These are phyloP conservation scores for Fusarium sulawesiense DNA, from an alignment of 2,329 filamentous ascomycete species.

Conservation along the genomic window DNA sequence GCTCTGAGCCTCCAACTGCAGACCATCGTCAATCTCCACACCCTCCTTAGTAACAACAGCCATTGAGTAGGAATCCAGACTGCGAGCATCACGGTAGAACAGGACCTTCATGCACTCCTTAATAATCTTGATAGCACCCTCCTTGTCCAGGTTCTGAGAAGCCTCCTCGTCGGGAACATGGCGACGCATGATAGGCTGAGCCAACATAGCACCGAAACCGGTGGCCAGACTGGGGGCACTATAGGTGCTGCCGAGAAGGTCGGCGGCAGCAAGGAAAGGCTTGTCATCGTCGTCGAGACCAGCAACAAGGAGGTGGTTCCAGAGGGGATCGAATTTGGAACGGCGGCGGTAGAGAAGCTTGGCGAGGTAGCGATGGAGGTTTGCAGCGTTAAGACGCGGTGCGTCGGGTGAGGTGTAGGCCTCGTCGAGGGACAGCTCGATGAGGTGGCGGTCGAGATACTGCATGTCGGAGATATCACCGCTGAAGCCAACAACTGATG, in stretches of 20 bases:
- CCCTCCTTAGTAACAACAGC: conserved; percentile 89
- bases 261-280: conserved; percentile 91
- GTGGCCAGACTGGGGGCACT: conserved; percentile 89
- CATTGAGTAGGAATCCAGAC: conserved; percentile 90
- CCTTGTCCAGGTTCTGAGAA: conserved; percentile 75
- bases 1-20: conserved; percentile 94
- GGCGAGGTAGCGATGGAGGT: conserved; percentile 94
- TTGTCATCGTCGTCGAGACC: conserved; percentile 82
- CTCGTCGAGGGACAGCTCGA: conserved; percentile 87
- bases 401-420: conserved; percentile 71
- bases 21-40: conserved; percentile 84
- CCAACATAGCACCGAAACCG: conserved; percentile 92
- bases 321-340: conserved; percentile 95
- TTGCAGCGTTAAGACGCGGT: conserved; percentile 81
- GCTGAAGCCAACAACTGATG: conserved; percentile 90
- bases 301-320: conserved; percentile 94
- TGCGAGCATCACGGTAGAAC: conserved; percentile 95
- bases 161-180: conserved; percentile 86
- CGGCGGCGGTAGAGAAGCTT: conserved; percentile 97
- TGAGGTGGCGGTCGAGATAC: conserved; percentile 92
- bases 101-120: conserved; percentile 98
- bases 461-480: conserved; percentile 99
- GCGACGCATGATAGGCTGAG: conserved; percentile 88
- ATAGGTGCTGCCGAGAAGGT: conserved; percentile 94
- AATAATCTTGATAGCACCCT: conserved; percentile 82